A percentile compares a stretch with the other conserved stretches of the same genome.
Evolutionary conservation across 441 rosid species (phyloP).

Genomic region (Euphorbia schlechtendalii): DNA sequence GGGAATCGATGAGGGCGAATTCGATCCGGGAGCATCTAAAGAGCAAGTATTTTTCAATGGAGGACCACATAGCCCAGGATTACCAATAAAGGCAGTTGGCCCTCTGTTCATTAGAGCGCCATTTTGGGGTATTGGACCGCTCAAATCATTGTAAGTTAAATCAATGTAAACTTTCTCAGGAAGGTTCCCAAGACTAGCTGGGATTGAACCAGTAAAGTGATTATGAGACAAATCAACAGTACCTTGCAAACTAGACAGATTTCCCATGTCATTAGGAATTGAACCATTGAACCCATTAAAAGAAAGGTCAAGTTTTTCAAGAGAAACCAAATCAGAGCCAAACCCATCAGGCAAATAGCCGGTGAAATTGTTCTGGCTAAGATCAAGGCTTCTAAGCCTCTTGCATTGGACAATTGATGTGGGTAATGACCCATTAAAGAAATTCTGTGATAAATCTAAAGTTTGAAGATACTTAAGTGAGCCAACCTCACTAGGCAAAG

Average conservation of each 20-base stretch:
- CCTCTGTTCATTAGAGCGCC: conserved; percentile 92
- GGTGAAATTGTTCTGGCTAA: conserved; percentile 70
- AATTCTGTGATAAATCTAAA: conserved; percentile 80
- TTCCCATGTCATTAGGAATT: conserved; percentile 64
- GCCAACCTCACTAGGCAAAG: conserved; percentile 61
- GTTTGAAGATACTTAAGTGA: conserved; percentile 64
- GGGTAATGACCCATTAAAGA: conserved; percentile 71
- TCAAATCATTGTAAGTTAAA: conserved; percentile 74
- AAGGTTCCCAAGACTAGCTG: conserved; percentile 72
- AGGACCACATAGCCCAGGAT: conserved; percentile 81
- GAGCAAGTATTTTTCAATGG: conserved; percentile 73
- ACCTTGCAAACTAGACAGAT: conserved; percentile 81
- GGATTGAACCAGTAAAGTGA: conserved; percentile 62
- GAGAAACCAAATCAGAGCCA: conserved; percentile 53
- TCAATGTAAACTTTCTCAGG: conserved; percentile 97
- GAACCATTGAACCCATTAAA: conserved; percentile 64
- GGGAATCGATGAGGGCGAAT: conserved; percentile 63
- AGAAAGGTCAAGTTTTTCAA: conserved; percentile 73
- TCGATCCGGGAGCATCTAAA: conserved; percentile 36
- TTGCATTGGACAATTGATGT: conserved; percentile 62
- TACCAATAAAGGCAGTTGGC: conserved; percentile 85
- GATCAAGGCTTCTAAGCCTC: conserved; percentile 67
- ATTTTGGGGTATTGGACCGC: conserved; percentile 91
- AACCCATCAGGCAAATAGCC: conserved; percentile 65
- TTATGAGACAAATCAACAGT: conserved; percentile 95